Percentiles rank a stretch among this genome's conserved stretches.
Conservation (phyloP, 495 filamentous ascomycete species). For the Penicillium soppii region DNA sequence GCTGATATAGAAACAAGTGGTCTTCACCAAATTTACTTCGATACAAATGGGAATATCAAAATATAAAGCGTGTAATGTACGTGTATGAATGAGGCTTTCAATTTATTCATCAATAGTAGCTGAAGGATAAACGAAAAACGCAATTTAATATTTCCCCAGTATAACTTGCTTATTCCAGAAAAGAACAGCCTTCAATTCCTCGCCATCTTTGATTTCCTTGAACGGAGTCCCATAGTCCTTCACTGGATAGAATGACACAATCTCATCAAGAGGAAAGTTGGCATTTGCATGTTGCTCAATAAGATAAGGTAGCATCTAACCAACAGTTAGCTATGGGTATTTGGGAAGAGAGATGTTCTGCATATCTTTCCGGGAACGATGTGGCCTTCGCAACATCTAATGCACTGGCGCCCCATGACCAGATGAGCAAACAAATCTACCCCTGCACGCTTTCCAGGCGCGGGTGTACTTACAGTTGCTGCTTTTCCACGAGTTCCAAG, state of each 20-base stretch:
- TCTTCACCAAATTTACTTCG: no score
- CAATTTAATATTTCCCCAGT: no score
- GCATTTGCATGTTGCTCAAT: slow-evolving; percentile 31
- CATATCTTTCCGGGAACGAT: slow-evolving; percentile 6
- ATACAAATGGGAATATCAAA: no score
- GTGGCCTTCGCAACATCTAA: slow-evolving; percentile 19
- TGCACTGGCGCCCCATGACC: slow-evolving; percentile 13
- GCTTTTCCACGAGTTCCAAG: slow-evolving; percentile 13
- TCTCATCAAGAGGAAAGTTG: slow-evolving; percentile 23
- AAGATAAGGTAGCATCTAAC: slow-evolving; percentile 28
- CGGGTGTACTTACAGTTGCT: slow-evolving; percentile 12
- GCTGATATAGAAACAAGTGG: no score
- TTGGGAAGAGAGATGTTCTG: not conserved
- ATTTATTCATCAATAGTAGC: no score
- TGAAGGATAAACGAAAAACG: no score
- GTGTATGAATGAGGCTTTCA: no score
- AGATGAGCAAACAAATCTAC: slow-evolving; percentile 16
- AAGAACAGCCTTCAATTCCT: slow-evolving; percentile 17
- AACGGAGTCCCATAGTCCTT: slow-evolving; percentile 14
- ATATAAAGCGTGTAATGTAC: no score
- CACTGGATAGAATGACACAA: slow-evolving; percentile 12
- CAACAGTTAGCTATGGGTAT: not conserved
- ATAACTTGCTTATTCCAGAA: slow-evolving; percentile 1
- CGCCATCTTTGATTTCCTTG: slow-evolving; percentile 10
- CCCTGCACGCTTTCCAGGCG: slow-evolving; percentile 8